Conservation (phyloP, 2,329 filamentous ascomycete genomes). For the Arachnomyces sp. region DNA sequence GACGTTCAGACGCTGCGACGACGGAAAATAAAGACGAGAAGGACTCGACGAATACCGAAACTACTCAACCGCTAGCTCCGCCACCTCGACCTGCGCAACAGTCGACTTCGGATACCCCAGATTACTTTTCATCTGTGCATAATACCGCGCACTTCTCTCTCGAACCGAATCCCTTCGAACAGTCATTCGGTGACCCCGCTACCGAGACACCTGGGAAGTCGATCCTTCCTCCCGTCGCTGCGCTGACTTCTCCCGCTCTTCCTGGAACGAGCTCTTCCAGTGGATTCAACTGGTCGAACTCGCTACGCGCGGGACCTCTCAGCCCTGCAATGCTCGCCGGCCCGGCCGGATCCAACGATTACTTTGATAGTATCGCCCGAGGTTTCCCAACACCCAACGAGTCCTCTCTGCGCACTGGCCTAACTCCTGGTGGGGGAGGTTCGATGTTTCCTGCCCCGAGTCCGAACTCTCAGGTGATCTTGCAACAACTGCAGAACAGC, state of each 20-base stretch:
- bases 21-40: slow-evolving; percentile 32
- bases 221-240: slow-evolving; percentile 80
- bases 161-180: slow-evolving; percentile 95
- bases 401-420: slow-evolving; percentile 79
- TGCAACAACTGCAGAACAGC: slow-evolving; percentile 69
- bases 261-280: slow-evolving; percentile 66
- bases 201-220: slow-evolving; percentile 74
- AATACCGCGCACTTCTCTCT: slow-evolving; percentile 43
- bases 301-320: slow-evolving; percentile 80
- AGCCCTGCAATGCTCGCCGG: slow-evolving; percentile 97
- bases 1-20: slow-evolving; percentile 18
- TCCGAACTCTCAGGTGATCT: slow-evolving; percentile 76
- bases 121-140: slow-evolving; percentile 61
- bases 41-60: slow-evolving; percentile 48
- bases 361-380: slow-evolving; percentile 78
- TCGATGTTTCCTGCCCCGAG: slow-evolving; percentile 95
- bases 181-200: slow-evolving; percentile 68
- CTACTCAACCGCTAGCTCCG: slow-evolving; percentile 60
- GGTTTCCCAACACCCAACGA: slow-evolving; percentile 95
- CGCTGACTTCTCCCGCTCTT: slow-evolving; percentile 82
- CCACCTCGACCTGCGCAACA: slow-evolving; percentile 55
- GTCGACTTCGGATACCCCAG: slow-evolving; percentile 49
- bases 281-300: slow-evolving; percentile 72
- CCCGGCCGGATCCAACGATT: slow-evolving; percentile 65
- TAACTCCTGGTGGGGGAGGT: slow-evolving; percentile 89